Base-by-base conservation (phyloP, 139 green algal species). In the Pseudopediastrum boryanum region DNA sequence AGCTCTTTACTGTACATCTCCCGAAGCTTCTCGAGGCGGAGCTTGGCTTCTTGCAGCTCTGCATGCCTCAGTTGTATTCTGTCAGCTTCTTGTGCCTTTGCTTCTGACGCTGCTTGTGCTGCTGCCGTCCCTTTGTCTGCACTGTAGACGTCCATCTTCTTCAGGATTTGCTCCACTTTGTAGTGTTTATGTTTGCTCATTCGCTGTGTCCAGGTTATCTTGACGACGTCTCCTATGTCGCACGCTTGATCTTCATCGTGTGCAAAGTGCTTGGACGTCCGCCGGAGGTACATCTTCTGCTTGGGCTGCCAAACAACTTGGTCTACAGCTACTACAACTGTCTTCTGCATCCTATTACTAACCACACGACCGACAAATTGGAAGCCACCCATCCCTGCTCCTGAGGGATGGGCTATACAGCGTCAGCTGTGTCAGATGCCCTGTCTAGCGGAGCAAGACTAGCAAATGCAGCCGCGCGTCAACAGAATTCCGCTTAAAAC, bases 291-390 rank as follows among this genome's bases (percentile, higher is more conserved):
- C 4, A 89, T 77, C 58, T 87, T 88, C 56, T 89, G 84, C 67
- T 90, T 92, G 3, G 84, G 87, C 52, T 85, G 72, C 84, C 85
- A 89, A 12, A 89, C 75, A 4, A 88, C 80, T 27, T 88, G 87
- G 62, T 79, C 83, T 19, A 89, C 85, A 16, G 87, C 85, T 0
- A 92, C 87, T 2, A 89, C 83, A 5, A 88, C 87, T 5, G 87
- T 87, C 83, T 90, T 92, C 61, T 90, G 84, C 87, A 92, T 92
- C 31, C 85, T 78, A 59, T 92, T 92, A 0, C 85, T 89, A 3
- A 92, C 87, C 33, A 92, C 87, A n/a, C 75, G 63, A 7, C 75
- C 75, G 35, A 82, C 64, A 48, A 82, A 82, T 4, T 27, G 51
- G 27, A 35, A 38, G 48, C 75, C 75, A 12, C 75, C 64, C 64